phyloP scores from a whole-genome alignment of 805 yeast genomes.

The Clavispora carvajalis region DNA sequence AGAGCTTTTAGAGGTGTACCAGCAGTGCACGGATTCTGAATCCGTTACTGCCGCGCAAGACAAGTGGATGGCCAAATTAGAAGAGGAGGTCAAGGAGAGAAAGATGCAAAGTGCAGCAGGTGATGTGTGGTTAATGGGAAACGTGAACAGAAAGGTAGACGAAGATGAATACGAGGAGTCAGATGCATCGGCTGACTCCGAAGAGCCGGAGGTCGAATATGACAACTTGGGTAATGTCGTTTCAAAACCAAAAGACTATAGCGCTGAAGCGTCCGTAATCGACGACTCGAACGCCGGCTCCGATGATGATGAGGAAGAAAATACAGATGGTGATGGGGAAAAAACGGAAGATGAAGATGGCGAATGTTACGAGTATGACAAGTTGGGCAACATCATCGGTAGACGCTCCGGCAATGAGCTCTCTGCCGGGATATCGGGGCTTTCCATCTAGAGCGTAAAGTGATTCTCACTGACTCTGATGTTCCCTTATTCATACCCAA shows the following conservation, averaged over 20 bases:
- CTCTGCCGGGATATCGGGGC: not conserved
- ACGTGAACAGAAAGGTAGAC: slow-evolving; percentile 48
- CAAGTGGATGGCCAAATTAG: slow-evolving; percentile 64
- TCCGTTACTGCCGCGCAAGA: slow-evolving; percentile 70
- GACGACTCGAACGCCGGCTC: slow-evolving; percentile 13
- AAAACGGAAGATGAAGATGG: slow-evolving; percentile 9
- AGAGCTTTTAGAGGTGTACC: slow-evolving; percentile 71
- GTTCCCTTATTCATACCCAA: not conserved
- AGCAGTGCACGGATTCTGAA: slow-evolving; percentile 73
- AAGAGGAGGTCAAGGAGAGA: slow-evolving; percentile 59
- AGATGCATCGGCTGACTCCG: slow-evolving; percentile 13
- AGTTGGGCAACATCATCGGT: slow-evolving; percentile 18
- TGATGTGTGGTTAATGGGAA: slow-evolving; percentile 77
- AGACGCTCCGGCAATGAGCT: not conserved
- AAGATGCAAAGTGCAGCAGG: slow-evolving; percentile 46
- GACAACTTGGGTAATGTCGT: slow-evolving; percentile 12
- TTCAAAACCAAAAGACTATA: too few relatives aligned
- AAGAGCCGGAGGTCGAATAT: slow-evolving; percentile 11
- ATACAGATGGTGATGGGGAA: slow-evolving; percentile 5
- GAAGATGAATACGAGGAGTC: slow-evolving; percentile 15
- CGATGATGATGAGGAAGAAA: slow-evolving; percentile 16
- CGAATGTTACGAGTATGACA: slow-evolving; percentile 10
- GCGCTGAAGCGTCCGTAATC: too few relatives aligned
- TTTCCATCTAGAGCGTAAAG: not conserved
- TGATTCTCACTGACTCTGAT: not conserved